Conservation (phyloP, 2,329 filamentous ascomycete genomes). For the Dactylellina sp. region DNA sequence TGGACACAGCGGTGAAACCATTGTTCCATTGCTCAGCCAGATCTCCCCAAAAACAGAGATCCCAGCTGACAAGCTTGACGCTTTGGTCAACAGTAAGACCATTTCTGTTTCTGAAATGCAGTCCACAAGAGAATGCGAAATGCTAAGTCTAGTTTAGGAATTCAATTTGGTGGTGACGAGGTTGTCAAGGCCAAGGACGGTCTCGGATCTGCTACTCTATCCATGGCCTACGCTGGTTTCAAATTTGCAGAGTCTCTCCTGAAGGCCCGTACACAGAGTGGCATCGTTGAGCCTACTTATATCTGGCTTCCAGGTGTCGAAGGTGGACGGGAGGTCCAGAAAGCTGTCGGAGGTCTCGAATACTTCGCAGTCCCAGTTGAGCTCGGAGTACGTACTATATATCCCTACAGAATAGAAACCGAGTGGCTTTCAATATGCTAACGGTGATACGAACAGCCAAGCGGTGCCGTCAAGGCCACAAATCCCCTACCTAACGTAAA, state of each 20-base stretch:
- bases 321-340: constrained; percentile 85
- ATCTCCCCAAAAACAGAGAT: constrained; percentile 82
- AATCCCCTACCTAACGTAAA: constrained; percentile 82
- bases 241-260: constrained; percentile 93
- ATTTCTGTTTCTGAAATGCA: constrained; percentile 42
- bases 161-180: constrained; percentile 98
- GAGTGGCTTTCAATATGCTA: constrained; percentile 5
- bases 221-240: constrained; percentile 96
- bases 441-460: constrained; percentile 71
- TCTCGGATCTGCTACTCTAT: constrained; percentile 87
- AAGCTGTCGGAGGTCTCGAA: constrained; percentile 81
- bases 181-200: constrained; percentile 96
- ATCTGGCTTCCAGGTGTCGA: constrained; percentile 92
- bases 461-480: constrained; percentile 84
- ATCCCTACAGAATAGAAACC: constrained; percentile 20
- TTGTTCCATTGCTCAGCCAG: constrained; percentile 96
- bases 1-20: constrained; percentile 97
- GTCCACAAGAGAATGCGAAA: constrained; percentile 67
- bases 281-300: constrained; percentile 92
- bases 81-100: constrained; percentile 80
- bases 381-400: constrained; percentile 79
- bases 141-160: constrained; percentile 76
- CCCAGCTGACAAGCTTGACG: constrained; percentile 88
- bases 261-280: constrained; percentile 84
- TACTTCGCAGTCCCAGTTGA: constrained; percentile 97